phyloP scores from a whole-genome alignment of 108 stramenopile species.

The Skeletonema grethae region DNA sequence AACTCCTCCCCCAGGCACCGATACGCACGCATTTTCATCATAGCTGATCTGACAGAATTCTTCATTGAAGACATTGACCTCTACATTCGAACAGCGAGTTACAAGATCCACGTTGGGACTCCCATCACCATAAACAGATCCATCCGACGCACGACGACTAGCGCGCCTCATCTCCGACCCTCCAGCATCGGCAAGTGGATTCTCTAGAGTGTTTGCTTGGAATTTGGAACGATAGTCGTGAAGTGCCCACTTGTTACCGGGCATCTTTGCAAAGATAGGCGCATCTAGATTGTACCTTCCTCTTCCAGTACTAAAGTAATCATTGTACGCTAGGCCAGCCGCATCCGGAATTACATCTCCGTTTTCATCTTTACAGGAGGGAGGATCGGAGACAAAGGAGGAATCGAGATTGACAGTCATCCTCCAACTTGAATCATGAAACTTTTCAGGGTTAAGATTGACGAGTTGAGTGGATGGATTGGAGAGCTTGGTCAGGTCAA shows the following conservation, averaged over 20 bases:
- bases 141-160: not conserved
- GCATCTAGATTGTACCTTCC: slow-evolving; percentile 35
- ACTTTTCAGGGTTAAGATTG: slow-evolving; percentile 22
- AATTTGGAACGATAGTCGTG: slow-evolving; percentile 33
- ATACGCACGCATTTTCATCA: slow-evolving; percentile 26
- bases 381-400: slow-evolving; percentile 4
- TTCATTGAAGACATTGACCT: slow-evolving; percentile 35
- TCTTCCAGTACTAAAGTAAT: slow-evolving; percentile 23
- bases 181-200: slow-evolving; percentile 19
- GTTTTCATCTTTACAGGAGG: slow-evolving; percentile 21
- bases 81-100: slow-evolving; percentile 29
- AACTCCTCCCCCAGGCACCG: slow-evolving; percentile 11
- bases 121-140: slow-evolving; percentile 10
- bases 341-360: slow-evolving; percentile 28
- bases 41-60: slow-evolving; percentile 17
- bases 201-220: slow-evolving; percentile 17
- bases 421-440: slow-evolving; percentile 25
- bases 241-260: slow-evolving; percentile 32
- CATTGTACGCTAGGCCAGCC: slow-evolving; percentile 18
- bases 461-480: slow-evolving; percentile 16
- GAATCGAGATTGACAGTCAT: slow-evolving; percentile 13
- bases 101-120: slow-evolving; percentile 15
- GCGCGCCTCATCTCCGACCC: slow-evolving; percentile 12
- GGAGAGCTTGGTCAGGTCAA: slow-evolving; percentile 18
- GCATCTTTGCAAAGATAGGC: slow-evolving; percentile 38